Evolutionary conservation across 1,284 basidiomycete species (phyloP).

Genomic region (Tilletiaria anomala): DNA sequence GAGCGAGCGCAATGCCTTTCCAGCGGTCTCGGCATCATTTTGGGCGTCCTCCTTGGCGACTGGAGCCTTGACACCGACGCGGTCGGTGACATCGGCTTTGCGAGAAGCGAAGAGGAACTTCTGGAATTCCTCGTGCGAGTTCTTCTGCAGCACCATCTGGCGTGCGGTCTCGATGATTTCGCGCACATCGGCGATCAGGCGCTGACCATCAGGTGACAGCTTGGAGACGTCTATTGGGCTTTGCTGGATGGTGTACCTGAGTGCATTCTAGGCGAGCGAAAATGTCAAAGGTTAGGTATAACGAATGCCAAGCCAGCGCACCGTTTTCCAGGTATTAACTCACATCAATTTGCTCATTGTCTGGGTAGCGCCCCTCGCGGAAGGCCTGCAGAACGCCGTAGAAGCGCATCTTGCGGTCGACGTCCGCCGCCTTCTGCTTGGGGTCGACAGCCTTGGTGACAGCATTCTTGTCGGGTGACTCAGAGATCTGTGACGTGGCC

Average conservation of each 20-base stretch:
- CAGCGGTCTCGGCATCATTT: conserved; percentile 31
- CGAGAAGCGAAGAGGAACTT: conserved; percentile 29
- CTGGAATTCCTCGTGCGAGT: conserved; percentile 29
- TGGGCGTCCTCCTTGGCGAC: conserved; percentile 19
- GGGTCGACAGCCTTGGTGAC: conserved; percentile 12
- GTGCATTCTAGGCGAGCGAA: no score
- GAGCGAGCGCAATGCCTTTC: conserved; percentile 29
- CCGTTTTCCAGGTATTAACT: no score
- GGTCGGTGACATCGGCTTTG: conserved; percentile 18
- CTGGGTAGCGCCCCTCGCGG: conserved; percentile 31
- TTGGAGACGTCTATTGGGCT: conserved; percentile 24
- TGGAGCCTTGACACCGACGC: conserved; percentile 17
- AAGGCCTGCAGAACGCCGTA: conserved; percentile 33
- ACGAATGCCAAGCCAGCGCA: no score
- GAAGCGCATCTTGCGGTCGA: conserved; percentile 31
- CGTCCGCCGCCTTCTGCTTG: conserved; percentile 17
- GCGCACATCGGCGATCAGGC: conserved; percentile 29
- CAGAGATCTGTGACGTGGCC: conserved; percentile 19
- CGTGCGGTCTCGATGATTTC: conserved; percentile 13
- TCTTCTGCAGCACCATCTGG: conserved; percentile 31
- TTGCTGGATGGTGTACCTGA: conserved; percentile 22
- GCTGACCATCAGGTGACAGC: conserved; percentile 26
- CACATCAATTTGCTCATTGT: conserved; percentile 30
- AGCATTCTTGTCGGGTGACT: conserved; percentile 14
- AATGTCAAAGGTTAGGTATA: not conserved